These are phyloP conservation scores for Mortierella sp. DNA, from an alignment of 371 early-diverging fungal species.

Conservation along the genomic window DNA sequence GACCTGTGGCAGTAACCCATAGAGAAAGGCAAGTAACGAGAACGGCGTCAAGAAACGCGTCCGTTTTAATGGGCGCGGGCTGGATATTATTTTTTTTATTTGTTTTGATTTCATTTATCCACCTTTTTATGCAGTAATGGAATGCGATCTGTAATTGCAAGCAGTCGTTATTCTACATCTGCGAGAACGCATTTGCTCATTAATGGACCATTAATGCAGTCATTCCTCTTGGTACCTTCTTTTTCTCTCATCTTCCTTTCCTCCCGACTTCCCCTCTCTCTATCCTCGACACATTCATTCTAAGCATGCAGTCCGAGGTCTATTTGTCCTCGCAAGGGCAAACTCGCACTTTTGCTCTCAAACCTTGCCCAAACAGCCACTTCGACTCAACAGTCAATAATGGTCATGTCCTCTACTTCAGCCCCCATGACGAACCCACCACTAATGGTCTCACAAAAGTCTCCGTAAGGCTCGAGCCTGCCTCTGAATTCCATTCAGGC, in stretches of 20 bases:
- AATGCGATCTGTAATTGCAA: background rate
- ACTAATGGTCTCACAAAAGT: constrained; percentile 43
- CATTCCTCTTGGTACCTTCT: background rate
- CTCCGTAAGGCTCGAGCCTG: constrained; percentile 61
- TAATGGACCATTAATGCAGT: background rate
- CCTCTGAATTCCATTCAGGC: constrained; percentile 63
- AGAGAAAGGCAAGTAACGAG: background rate
- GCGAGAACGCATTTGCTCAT: background rate
- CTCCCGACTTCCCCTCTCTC: background rate
- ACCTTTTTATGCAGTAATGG: background rate
- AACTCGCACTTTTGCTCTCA: constrained; percentile 34
- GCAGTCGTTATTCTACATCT: background rate
- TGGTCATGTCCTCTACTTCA: constrained; percentile 35
- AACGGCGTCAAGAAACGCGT: background rate
- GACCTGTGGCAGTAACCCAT: background rate
- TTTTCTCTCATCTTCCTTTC: constrained; percentile 4
- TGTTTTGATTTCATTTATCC: constrained; percentile 9
- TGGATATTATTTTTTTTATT: background rate
- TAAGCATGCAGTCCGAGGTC: constrained; percentile 50
- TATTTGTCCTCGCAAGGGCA: constrained; percentile 32
- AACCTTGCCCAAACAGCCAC: constrained; percentile 24
- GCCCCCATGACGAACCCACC: constrained; percentile 27
- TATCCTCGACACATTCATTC: background rate
- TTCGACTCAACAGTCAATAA: constrained; percentile 21
- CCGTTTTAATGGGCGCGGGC: background rate